phyloP scores from a whole-genome alignment of 257 asterid species.

The Agastache rugosa region DNA sequence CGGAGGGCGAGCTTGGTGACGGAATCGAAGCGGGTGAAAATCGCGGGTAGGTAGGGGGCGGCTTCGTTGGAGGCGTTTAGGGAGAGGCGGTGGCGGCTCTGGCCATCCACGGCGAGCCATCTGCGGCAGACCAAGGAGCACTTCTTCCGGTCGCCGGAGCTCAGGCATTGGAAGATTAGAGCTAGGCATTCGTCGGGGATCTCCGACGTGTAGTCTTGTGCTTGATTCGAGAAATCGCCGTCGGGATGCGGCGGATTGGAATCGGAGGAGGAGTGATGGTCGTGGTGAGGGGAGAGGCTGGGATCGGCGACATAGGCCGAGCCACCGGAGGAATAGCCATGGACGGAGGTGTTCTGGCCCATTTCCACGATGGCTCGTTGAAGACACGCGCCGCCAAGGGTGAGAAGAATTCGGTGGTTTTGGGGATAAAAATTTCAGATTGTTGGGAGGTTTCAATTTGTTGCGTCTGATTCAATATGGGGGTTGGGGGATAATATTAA shows the following conservation, averaged over 20 bases:
- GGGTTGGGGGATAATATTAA: not conserved
- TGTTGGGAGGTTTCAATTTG: not conserved
- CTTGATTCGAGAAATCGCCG: constrained; percentile 30
- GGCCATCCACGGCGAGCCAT: constrained; percentile 79
- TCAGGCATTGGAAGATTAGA: constrained; percentile 67
- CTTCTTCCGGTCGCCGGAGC: constrained; percentile 70
- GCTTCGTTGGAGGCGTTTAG: constrained; percentile 60
- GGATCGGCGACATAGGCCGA: constrained; percentile 11
- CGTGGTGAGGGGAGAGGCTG: not conserved
- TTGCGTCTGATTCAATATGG: not conserved
- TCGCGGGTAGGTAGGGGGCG: constrained; percentile 41
- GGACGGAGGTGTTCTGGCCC: constrained; percentile 37
- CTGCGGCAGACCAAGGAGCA: constrained; percentile 74
- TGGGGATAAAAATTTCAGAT: not conserved
- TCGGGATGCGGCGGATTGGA: constrained; percentile 15
- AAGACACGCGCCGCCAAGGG: constrained; percentile 33
- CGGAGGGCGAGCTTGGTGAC: constrained; percentile 76
- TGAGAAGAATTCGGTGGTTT: not conserved
- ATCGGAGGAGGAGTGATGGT: constrained; percentile 6
- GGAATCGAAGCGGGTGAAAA: constrained; percentile 72
- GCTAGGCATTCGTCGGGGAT: constrained; percentile 86
- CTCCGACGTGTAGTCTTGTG: constrained; percentile 53
- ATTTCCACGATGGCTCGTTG: constrained; percentile 28
- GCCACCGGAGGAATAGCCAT: constrained; percentile 28
- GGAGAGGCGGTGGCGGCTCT: constrained; percentile 72